Percentiles rank a stretch among this genome's conserved stretches.
These are phyloP conservation scores for Coniochaeta sp. DNA, from an alignment of 2,329 filamentous ascomycete species.

Conservation along the genomic window DNA sequence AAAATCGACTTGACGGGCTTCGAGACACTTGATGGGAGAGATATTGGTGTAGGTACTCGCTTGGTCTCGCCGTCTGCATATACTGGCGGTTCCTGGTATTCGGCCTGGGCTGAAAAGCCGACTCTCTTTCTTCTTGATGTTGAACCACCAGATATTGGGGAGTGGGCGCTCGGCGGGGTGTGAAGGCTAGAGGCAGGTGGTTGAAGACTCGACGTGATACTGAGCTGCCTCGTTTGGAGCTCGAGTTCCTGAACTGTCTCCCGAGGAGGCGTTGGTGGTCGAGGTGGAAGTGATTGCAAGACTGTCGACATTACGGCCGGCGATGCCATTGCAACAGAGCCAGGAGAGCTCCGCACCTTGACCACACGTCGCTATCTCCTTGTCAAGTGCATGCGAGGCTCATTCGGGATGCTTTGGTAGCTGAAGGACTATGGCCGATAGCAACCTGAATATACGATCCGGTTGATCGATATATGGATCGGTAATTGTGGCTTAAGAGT, in stretches of 20 bases:
- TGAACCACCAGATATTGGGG: slow-evolving; percentile 34
- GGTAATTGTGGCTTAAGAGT: not conserved
- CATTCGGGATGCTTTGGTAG: not conserved
- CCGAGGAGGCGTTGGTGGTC: slow-evolving; percentile 63
- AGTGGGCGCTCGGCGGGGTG: slow-evolving; percentile 44
- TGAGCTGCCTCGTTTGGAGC: slow-evolving; percentile 24
- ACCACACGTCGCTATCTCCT: slow-evolving; percentile 3
- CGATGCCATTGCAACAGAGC: slow-evolving; percentile 28
- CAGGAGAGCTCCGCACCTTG: slow-evolving; percentile 2
- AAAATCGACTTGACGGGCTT: slow-evolving; percentile 64
- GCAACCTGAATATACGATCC: not conserved
- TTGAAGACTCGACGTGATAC: slow-evolving; percentile 30
- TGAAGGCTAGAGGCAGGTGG: slow-evolving; percentile 31
- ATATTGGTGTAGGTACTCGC: slow-evolving; percentile 32
- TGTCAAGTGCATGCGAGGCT: not conserved
- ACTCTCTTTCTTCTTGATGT: slow-evolving; percentile 44
- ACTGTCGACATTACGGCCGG: slow-evolving; percentile 26
- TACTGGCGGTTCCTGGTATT: slow-evolving; percentile 47
- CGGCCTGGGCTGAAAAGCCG: slow-evolving; percentile 48
- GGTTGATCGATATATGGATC: not conserved
- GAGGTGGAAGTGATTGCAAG: slow-evolving; percentile 46
- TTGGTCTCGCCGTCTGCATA: slow-evolving; percentile 30
- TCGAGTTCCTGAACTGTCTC: slow-evolving; percentile 36
- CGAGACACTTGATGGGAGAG: slow-evolving; percentile 26
- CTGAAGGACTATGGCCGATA: not conserved